A percentile compares a stretch with the other conserved stretches of the same genome.
Conservation (phyloP, 2,329 filamentous ascomycete species). For the Hymenoscyphus infarciens region DNA sequence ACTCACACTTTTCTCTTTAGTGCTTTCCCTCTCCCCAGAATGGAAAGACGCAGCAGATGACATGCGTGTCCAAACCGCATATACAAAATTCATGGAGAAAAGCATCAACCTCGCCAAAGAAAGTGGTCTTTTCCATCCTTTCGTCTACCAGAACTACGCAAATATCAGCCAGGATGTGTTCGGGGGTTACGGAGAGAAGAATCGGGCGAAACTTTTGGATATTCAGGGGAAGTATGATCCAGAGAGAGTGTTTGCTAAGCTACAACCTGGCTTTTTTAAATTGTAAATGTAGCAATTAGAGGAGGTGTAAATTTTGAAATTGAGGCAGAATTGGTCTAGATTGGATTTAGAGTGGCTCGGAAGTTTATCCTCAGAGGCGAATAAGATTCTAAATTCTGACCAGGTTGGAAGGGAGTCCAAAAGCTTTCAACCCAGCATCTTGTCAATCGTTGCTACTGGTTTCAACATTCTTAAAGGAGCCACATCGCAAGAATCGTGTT, state of each 20-base stretch:
- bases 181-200: neutral
- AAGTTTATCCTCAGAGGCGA: too few species aligned
- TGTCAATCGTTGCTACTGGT: too few species aligned
- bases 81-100: neutral
- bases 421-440: too few species aligned
- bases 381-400: too few species aligned
- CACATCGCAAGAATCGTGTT: too few species aligned
- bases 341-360: too few species aligned
- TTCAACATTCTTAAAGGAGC: too few species aligned
- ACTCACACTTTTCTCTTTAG: neutral
- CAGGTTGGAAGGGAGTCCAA: too few species aligned
- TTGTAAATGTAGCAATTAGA: neutral
- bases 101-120: neutral
- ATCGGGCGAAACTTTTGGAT: neutral
- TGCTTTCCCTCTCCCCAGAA: neutral
- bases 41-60: conserved; percentile 1
- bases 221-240: conserved; percentile 1
- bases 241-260: neutral
- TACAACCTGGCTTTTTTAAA: neutral
- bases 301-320: too few species aligned
- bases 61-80: neutral
- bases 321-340: too few species aligned
- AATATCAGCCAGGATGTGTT: neutral
- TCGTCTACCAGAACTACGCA: neutral
- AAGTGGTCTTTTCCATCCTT: neutral